Evolutionary conservation across 2,329 filamentous ascomycete genomes (phyloP).

Genomic region (Emmonsiellopsis sp.): DNA sequence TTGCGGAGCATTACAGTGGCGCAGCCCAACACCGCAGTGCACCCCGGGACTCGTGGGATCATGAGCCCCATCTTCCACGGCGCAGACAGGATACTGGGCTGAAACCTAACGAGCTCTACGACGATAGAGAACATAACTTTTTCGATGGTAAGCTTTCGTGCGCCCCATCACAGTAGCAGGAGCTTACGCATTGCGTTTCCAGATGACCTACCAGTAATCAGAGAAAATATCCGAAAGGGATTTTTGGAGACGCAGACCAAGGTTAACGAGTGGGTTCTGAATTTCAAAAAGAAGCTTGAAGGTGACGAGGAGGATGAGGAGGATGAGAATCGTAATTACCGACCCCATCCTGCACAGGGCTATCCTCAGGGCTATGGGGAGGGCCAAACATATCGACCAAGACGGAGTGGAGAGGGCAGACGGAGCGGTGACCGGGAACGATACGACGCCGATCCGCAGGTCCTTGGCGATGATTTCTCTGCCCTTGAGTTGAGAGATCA

Average conservation of each 20-base stretch:
- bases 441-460: conserved; percentile 89
- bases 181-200: not conserved
- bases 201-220: conserved; percentile 90
- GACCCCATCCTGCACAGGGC: conserved; percentile 22
- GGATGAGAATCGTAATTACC: conserved; percentile 26
- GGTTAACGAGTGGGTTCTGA: conserved; percentile 87
- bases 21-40: conserved; percentile 18
- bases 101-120: conserved; percentile 49
- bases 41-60: conserved; percentile 15
- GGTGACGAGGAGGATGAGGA: conserved; percentile 71
- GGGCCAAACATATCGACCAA: conserved; percentile 40
- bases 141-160: conserved; percentile 56
- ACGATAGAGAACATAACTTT: conserved; percentile 76
- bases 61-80: conserved; percentile 26
- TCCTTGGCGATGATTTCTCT: conserved; percentile 82
- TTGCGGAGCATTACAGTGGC: conserved; percentile 78
- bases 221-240: conserved; percentile 85
- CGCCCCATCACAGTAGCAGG: not conserved
- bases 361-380: conserved; percentile 27
- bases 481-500: conserved; percentile 54
- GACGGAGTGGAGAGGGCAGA: conserved; percentile 54
- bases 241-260: conserved; percentile 90
- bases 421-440: conserved; percentile 81
- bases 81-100: conserved; percentile 45
- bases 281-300: conserved; percentile 85